Evolutionary conservation across 2,329 filamentous ascomycete species (phyloP), one percentile per base, ranked within the genome.

Genomic region (Ilyonectria robusta): DNA sequence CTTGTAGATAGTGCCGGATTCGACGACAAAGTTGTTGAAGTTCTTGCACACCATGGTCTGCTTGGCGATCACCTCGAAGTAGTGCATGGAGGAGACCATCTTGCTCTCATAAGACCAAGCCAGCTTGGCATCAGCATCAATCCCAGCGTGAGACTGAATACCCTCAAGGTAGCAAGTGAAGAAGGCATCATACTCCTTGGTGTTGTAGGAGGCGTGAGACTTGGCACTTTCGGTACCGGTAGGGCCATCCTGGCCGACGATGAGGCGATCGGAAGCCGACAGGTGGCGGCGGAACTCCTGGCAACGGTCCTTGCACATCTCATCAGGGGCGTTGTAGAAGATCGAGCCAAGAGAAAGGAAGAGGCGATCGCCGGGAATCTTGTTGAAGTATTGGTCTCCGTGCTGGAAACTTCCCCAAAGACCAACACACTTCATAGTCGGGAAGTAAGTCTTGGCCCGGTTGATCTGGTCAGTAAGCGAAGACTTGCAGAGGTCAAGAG

Each of bases 341-440:
- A 73, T 73, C 0, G 62, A 69, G 0, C 74, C 74, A 0, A 75
- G 62, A 0, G 71, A 73, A 0, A 76, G 31, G 48, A 74, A 76
- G 2, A 76, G 59, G 0, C 65, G 61, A 1, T 62, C 37, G 0
- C 40, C 11, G 0, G 56, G 33, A 4, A 74, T 71, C 6, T 54
- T 23, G 2, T 42, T 0, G 11, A 69, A 75, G 55, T 33, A 73
- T 0, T 4, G 17, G 11, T 75, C 70, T 0, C 69, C 73, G 4
- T 76, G 48, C 1, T 71, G 37, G n/a, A 75, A 75, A 13, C 55
- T 67, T 0, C 75, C 75, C 72, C 69, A 75, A 1, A 76, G 56
- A 0, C 70, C 75, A 26, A 69, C 31, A 6, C 50, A 68, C 0
- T 50, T 13, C 8, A 76, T 21, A 0, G n/a, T 2, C 0, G 72